Base-by-base conservation (phyloP, 805 yeast genomes). In the Groenewaldozyma salmanticensis region DNA sequence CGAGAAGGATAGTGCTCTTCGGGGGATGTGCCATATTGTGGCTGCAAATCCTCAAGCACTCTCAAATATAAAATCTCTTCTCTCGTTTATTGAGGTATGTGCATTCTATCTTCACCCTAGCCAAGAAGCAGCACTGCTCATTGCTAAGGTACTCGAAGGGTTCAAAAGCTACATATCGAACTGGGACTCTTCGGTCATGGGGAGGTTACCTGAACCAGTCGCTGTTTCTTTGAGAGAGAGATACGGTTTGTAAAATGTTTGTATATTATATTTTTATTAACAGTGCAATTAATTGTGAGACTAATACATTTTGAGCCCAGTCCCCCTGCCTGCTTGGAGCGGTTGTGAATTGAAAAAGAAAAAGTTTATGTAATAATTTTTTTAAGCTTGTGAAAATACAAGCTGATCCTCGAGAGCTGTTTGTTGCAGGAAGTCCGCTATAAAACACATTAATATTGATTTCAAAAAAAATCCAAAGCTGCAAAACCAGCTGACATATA, bases 1-100 rank as follows among this genome's bases (percentile, higher is more conserved):
- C 40, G 98, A 92, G 59, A 92, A 92, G 62, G 94, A 84, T 47
- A 72, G 87, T 7, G 81, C 94, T 1, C 85, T 82, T 57, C 70
- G 71, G 51, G 98, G 98, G 2, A 81, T 92, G 77, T 71, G 87
- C 55, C 74, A 72, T 42, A 72, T 78, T 22, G 66, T 90, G 15
- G 68, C 70, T 29, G 57, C 62, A n/a, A 79, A 81, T 53, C 95
- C 95, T 2, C 68, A 71, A 27, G 81, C 78, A 0, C 62, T 84
- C 35, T 70, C 74, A 0, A 58, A 63, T 24, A 73, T 66, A 46
- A 60, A 60, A 15, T 67, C 66, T 35, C 60, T 82, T 40, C 67
- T 74, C 19, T 60, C 66, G 31, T 77, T 83, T 44, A 55, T 81
- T 22, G 73, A 71, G 38, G 72, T 84, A 44, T 71, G 81, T 40